phyloP scores from a whole-genome alignment of 345 rosid genomes.

The Rubroshorea leprosula region DNA sequence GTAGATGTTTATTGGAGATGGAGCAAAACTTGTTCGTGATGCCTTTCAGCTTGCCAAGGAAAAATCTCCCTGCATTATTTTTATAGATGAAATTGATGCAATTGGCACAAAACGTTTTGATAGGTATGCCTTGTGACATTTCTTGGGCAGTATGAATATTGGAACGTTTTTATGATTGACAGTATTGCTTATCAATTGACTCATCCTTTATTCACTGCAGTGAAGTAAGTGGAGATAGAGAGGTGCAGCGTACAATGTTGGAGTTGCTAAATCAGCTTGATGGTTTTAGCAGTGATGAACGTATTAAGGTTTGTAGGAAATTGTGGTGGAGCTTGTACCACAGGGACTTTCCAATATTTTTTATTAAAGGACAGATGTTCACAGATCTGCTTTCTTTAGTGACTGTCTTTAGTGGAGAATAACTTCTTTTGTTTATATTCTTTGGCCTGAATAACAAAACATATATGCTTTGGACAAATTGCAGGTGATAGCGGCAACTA shows the following conservation, averaged over 20 bases:
- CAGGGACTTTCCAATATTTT: background rate
- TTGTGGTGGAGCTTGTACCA: background rate
- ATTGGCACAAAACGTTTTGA: conserved; percentile 98
- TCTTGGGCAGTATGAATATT: background rate
- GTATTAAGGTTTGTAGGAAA: conserved; percentile 72
- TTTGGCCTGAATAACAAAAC: background rate
- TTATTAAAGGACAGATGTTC: background rate
- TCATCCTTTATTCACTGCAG: conserved; percentile 39
- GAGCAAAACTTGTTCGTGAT: conserved; percentile 99
- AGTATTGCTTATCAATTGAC: background rate
- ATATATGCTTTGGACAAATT: background rate
- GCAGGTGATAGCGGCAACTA: conserved; percentile 98
- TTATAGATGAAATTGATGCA: conserved; percentile 98
- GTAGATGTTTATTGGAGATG: conserved; percentile 99
- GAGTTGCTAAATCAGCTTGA: conserved; percentile 98
- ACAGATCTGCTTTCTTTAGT: background rate
- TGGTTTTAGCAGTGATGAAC: conserved; percentile 96
- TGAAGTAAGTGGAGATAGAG: conserved; percentile 99
- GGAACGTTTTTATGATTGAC: background rate
- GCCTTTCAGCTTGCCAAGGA: conserved; percentile 99
- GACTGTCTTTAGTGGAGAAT: background rate
- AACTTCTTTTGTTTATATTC: too few species aligned
- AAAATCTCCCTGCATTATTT: conserved; percentile 98
- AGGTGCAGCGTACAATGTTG: conserved; percentile 98
- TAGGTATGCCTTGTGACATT: conserved; percentile 52